Conservation (phyloP, 768 basidiomycete genomes). For the Hygrophorus pudorinus region DNA sequence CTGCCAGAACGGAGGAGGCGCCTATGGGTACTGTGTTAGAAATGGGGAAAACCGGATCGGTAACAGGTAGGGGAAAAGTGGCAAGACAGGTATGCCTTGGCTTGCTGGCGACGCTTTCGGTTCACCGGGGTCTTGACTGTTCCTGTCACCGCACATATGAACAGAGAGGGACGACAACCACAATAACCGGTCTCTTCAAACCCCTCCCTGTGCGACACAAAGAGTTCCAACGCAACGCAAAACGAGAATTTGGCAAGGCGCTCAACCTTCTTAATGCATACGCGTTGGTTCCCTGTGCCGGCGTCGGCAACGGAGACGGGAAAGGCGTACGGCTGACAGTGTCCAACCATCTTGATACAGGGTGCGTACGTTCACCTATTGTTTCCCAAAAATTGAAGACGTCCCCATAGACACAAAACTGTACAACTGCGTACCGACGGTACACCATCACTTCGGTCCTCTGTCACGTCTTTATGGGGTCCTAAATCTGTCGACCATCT, state of each 20-base stretch:
- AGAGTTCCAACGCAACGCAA: slow-evolving; percentile 81
- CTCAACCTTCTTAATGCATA: slow-evolving; percentile 79
- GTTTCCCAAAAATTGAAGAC: no score
- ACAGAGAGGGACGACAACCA: slow-evolving; percentile 83
- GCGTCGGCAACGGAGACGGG: slow-evolving; percentile 30
- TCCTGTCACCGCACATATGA: neutral
- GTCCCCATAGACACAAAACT: slow-evolving; percentile 41
- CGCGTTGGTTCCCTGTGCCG: slow-evolving; percentile 78
- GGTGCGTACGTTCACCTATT: slow-evolving; percentile 35
- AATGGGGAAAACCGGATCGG: slow-evolving; percentile 55
- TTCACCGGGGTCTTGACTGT: neutral
- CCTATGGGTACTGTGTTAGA: slow-evolving; percentile 78
- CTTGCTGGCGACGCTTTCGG: neutral
- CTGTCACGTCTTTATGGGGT: slow-evolving; percentile 77
- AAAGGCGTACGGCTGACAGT: slow-evolving; percentile 64
- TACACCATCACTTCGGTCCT: slow-evolving; percentile 44
- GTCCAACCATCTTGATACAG: slow-evolving; percentile 55
- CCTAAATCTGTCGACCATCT: slow-evolving; percentile 68
- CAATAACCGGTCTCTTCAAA: slow-evolving; percentile 60
- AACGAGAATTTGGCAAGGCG: slow-evolving; percentile 84
- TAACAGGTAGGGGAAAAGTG: slow-evolving; percentile 46
- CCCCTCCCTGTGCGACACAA: slow-evolving; percentile 86
- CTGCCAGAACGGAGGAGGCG: slow-evolving; percentile 57
- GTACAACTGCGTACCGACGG: slow-evolving; percentile 71
- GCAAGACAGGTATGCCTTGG: slow-evolving; percentile 58